Evolutionary conservation across 257 asterid species (phyloP).

Genomic region (Primulina huaijiensis): DNA sequence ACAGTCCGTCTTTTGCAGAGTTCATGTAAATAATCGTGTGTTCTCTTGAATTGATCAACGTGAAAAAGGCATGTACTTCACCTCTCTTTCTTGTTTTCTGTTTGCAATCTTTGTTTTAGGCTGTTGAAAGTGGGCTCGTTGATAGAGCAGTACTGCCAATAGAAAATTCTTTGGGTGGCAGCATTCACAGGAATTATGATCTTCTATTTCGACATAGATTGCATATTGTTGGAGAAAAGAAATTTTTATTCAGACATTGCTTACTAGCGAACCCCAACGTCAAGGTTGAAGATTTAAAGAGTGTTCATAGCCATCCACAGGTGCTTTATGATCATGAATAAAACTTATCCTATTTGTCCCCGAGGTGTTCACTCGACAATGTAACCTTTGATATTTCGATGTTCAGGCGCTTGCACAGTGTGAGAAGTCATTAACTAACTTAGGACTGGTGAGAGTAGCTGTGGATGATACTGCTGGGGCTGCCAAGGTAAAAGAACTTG

Average conservation of each 20-base stretch:
- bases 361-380: constrained; percentile 16
- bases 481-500: constrained; percentile 61
- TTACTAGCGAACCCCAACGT: constrained; percentile 82
- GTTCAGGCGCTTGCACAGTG: constrained; percentile 98
- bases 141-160: constrained; percentile 98
- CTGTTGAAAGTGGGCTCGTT: constrained; percentile 93
- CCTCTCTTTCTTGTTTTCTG: not conserved
- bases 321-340: constrained; percentile 37
- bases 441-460: constrained; percentile 90
- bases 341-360: constrained; percentile 9
- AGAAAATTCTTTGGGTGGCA: constrained; percentile 92
- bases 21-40: not conserved
- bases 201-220: constrained; percentile 78
- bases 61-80: constrained; percentile 20
- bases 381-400: constrained; percentile 17
- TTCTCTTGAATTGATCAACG: not conserved
- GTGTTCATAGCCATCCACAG: constrained; percentile 99
- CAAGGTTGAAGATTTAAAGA: constrained; percentile 59
- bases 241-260: constrained; percentile 81
- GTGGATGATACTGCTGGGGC: constrained; percentile 99
- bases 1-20: too few relatives aligned
- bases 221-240: constrained; percentile 98
- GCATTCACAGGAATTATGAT: constrained; percentile 97
- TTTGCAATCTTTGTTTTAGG: constrained; percentile 38
- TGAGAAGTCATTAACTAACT: constrained; percentile 80